Conservation (phyloP, 2,329 filamentous ascomycete species). For the Xylariaceae sp. region DNA sequence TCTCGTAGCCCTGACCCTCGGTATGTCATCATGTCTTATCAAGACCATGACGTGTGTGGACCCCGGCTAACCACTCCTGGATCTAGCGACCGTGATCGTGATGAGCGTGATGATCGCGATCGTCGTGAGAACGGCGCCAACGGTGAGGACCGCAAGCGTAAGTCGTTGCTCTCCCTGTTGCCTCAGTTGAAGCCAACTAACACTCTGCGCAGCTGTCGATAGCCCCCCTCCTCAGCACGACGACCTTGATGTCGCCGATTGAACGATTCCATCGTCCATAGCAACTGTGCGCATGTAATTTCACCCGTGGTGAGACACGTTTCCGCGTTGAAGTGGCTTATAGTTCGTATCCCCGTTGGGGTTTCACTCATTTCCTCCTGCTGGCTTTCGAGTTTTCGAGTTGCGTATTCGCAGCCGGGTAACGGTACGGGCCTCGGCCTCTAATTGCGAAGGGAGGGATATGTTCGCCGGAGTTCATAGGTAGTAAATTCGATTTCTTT, state of each 20-base stretch:
- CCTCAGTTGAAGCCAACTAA: constrained; percentile 17
- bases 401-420: constrained; percentile 2
- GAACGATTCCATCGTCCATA: constrained; percentile 30
- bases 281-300: constrained; percentile 11
- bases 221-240: constrained; percentile 81
- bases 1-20: constrained; percentile 61
- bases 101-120: constrained; percentile 67
- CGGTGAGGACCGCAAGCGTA: constrained; percentile 88
- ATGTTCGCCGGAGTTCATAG: constrained; percentile 15
- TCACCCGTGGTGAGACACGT: constrained; percentile 8
- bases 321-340: constrained; percentile 14
- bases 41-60: background rate
- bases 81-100: constrained; percentile 49
- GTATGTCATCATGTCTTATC: constrained; percentile 19
- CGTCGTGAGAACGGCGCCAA: constrained; percentile 73
- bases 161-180: constrained; percentile 5
- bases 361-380: constrained; percentile 28
- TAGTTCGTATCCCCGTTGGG: constrained; percentile 23
- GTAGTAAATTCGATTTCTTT: constrained; percentile 19
- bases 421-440: constrained; percentile 3
- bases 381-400: constrained; percentile 23
- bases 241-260: constrained; percentile 92
- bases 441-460: constrained; percentile 1
- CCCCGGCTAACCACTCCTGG: constrained; percentile 5
- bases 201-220: constrained; percentile 50